Percentiles rank a stretch among this genome's conserved stretches.
phyloP scores from a whole-genome alignment of 192 early-diverging fungal species.

The Dissophora ornata region DNA sequence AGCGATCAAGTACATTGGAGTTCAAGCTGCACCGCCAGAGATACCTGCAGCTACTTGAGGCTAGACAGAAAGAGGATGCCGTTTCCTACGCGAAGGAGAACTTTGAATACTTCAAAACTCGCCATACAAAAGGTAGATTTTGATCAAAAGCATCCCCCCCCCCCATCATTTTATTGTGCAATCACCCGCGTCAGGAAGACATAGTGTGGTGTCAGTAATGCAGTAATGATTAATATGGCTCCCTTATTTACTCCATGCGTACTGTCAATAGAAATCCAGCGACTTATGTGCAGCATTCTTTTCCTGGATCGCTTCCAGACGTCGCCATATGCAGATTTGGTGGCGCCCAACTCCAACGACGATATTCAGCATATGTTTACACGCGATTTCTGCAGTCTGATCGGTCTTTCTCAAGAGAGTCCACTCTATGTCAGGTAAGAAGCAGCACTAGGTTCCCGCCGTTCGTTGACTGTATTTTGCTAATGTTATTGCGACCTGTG shows the following conservation, averaged over 20 bases:
- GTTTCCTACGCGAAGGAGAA: conserved; percentile 78
- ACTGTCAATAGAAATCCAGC: conserved; percentile 57
- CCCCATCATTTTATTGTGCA: too few species aligned
- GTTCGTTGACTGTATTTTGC: too few species aligned
- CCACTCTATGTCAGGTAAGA: conserved; percentile 76
- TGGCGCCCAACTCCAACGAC: conserved; percentile 51
- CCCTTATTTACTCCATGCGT: background rate
- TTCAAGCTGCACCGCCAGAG: conserved; percentile 86
- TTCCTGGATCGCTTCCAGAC: conserved; percentile 39
- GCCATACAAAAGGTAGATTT: conserved; percentile 72
- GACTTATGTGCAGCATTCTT: conserved; percentile 56
- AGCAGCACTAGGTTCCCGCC: conserved; percentile 51
- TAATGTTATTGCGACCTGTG: too few species aligned
- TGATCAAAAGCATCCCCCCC: too few species aligned
- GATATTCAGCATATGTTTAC: conserved; percentile 77
- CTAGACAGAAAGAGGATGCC: conserved; percentile 62
- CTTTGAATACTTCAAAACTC: conserved; percentile 72
- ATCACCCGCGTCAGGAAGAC: too few species aligned
- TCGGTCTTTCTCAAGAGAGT: conserved; percentile 76
- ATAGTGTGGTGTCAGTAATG: too few species aligned
- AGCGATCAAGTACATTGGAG: conserved; percentile 75
- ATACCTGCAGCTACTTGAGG: conserved; percentile 80
- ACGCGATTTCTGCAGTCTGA: conserved; percentile 81
- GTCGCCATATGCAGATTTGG: conserved; percentile 61
- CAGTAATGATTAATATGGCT: background rate